Percentiles rank a stretch among this genome's conserved stretches.
Conservation (phyloP, 345 rosid genomes). For the Tarenaya hassleriana region DNA sequence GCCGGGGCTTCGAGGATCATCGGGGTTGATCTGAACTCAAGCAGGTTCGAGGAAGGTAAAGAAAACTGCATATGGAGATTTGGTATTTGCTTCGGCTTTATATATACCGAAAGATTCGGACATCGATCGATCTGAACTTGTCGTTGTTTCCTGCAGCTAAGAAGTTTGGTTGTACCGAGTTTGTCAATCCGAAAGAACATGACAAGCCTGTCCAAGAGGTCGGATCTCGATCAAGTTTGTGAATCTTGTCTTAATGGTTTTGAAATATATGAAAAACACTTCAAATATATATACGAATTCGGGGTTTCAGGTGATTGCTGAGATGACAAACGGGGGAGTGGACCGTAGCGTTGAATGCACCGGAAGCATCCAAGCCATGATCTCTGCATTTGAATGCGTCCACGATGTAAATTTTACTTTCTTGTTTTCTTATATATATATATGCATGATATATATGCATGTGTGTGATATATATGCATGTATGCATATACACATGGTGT, state of each 20-base stretch:
- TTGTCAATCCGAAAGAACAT: conserved; percentile 60
- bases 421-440: too few species aligned
- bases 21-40: conserved; percentile 69
- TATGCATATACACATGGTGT: not conserved
- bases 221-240: too few species aligned
- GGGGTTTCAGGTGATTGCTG: conserved; percentile 52
- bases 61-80: not conserved
- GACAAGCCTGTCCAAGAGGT: conserved; percentile 69
- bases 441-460: too few species aligned
- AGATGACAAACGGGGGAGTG: conserved; percentile 69
- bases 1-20: conserved; percentile 62
- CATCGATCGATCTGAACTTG: too few species aligned
- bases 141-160: conserved; percentile 44
- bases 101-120: too few species aligned
- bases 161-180: conserved; percentile 58
- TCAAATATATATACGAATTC: too few species aligned
- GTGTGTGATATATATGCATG: too few species aligned
- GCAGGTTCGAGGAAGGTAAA: conserved; percentile 41
- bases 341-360: conserved; percentile 80
- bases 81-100: too few species aligned
- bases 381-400: conserved; percentile 81
- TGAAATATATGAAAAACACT: too few species aligned
- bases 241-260: too few species aligned
- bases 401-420: conserved; percentile 49
- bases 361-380: conserved; percentile 63